Evolutionary conservation across 2,329 filamentous ascomycete species (phyloP).

Genomic region (Cytospora leucostoma): DNA sequence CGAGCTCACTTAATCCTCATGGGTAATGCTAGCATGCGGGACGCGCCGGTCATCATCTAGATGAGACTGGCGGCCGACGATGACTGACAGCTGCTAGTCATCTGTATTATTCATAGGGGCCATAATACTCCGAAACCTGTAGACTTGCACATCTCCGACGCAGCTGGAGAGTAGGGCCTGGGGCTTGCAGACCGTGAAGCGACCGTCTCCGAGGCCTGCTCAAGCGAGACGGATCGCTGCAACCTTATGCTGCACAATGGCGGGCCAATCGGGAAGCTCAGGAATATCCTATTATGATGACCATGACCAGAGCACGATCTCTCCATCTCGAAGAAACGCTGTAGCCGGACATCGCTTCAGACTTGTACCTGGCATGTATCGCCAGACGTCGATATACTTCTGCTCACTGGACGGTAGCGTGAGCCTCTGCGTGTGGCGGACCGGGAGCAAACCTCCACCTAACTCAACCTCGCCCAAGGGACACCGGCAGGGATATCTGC

Average conservation of each 20-base stretch:
- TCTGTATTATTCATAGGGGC: conserved; percentile 11
- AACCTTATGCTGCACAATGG: conserved; percentile 8
- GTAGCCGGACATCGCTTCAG: background rate
- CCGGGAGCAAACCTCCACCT: conserved; percentile 6
- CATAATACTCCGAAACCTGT: conserved; percentile 15
- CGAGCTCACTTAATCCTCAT: conserved; percentile 1
- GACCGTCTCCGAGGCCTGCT: conserved; percentile 15
- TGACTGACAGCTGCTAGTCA: conserved; percentile 2
- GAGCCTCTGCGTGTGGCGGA: background rate
- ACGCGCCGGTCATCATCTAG: conserved; percentile 4
- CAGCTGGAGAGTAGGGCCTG: conserved; percentile 12
- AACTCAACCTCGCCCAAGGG: conserved; percentile 15
- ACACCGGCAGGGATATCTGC: conserved; percentile 17
- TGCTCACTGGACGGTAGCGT: conserved; percentile 3
- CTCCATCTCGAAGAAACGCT: background rate
- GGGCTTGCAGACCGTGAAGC: conserved; percentile 11
- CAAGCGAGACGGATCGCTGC: conserved; percentile 23
- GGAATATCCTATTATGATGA: conserved; percentile 3
- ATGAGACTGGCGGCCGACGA: conserved; percentile 3
- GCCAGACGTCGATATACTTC: conserved; percentile 19
- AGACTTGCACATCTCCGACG: conserved; percentile 23
- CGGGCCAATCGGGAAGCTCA: conserved; percentile 25
- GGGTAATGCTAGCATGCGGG: background rate
- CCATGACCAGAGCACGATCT: conserved; percentile 7
- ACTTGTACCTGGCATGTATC: conserved; percentile 19